Evolutionary conservation across 2,329 filamentous ascomycete genomes (phyloP).

Genomic region (Paecilomyces sp.): DNA sequence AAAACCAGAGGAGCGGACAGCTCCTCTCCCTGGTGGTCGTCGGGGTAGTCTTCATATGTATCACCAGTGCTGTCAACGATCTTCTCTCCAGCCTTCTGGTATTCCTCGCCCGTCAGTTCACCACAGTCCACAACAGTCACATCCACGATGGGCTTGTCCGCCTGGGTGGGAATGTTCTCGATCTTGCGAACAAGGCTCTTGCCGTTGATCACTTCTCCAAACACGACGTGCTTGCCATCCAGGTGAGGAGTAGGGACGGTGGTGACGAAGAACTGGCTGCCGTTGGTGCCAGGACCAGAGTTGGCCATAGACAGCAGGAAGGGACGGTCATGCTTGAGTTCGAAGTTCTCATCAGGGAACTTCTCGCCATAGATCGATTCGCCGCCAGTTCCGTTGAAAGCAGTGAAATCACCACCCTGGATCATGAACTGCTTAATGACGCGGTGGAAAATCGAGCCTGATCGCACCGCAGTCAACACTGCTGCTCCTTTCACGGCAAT

Average conservation of each 20-base stretch:
- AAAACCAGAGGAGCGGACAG: constrained; percentile 63
- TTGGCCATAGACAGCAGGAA: constrained; percentile 98
- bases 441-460: constrained; percentile 80
- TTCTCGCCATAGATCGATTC: constrained; percentile 97
- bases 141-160: constrained; percentile 71
- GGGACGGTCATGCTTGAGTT: constrained; percentile 81
- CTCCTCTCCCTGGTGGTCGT: constrained; percentile 61
- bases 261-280: constrained; percentile 96
- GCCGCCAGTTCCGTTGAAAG: constrained; percentile 87
- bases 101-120: constrained; percentile 67
- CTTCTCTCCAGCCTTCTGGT: constrained; percentile 60
- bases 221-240: constrained; percentile 95
- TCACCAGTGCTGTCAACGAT: constrained; percentile 76
- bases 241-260: constrained; percentile 92
- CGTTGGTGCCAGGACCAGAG: constrained; percentile 89
- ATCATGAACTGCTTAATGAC: constrained; percentile 99
- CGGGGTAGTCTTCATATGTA: constrained; percentile 90
- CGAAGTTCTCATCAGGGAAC: constrained; percentile 95
- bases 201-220: constrained; percentile 86
- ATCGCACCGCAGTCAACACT: neutral
- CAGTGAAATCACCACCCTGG: constrained; percentile 94
- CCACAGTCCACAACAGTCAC: constrained; percentile 78
- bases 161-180: constrained; percentile 71
- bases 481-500: neutral
- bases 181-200: constrained; percentile 87